Percentiles rank a stretch among this genome's conserved stretches.
Evolutionary conservation across 345 rosid species (phyloP).

Genomic region (Sonneratia alba): DNA sequence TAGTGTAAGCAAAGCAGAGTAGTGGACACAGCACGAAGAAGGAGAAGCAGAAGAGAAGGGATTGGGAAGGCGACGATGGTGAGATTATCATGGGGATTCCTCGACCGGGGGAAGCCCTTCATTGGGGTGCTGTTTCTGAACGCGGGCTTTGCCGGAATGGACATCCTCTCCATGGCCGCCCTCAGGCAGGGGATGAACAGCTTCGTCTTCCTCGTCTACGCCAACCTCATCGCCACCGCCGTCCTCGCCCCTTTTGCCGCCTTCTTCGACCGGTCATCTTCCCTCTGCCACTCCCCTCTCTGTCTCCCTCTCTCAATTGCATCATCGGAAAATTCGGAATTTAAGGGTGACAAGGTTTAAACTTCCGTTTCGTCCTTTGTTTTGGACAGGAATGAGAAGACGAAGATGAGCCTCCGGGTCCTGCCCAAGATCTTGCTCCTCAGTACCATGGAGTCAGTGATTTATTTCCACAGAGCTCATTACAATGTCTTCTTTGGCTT

Average conservation of each 20-base stretch:
- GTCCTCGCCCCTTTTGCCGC: slow-evolving; percentile 12
- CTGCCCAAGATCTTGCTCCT: slow-evolving; percentile 6
- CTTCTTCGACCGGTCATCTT: slow-evolving; percentile 4
- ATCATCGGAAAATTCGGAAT: neutral
- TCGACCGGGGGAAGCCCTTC: slow-evolving; percentile 8
- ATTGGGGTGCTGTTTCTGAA: slow-evolving; percentile 6
- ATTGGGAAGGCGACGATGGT: neutral
- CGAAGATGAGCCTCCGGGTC: neutral
- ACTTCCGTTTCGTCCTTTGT: neutral
- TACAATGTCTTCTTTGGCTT: neutral
- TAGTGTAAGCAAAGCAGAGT: too few species aligned
- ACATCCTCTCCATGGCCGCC: slow-evolving; percentile 11
- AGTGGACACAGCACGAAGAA: neutral
- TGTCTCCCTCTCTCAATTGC: neutral
- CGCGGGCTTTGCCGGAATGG: slow-evolving; percentile 11
- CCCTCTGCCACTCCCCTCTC: neutral
- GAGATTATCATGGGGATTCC: neutral
- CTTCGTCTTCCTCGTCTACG: slow-evolving; percentile 27
- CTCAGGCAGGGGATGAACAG: slow-evolving; percentile 29
- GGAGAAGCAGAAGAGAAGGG: neutral
- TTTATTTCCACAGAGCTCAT: neutral
- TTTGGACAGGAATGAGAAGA: slow-evolving; percentile 5
- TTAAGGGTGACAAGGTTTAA: neutral
- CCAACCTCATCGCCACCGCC: slow-evolving; percentile 16
- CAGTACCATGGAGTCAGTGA: slow-evolving; percentile 6